Evolutionary conservation across 106 monocot genomes (phyloP), one percentile per base, ranked within the genome.

Genomic region (Dioscorea alata): DNA sequence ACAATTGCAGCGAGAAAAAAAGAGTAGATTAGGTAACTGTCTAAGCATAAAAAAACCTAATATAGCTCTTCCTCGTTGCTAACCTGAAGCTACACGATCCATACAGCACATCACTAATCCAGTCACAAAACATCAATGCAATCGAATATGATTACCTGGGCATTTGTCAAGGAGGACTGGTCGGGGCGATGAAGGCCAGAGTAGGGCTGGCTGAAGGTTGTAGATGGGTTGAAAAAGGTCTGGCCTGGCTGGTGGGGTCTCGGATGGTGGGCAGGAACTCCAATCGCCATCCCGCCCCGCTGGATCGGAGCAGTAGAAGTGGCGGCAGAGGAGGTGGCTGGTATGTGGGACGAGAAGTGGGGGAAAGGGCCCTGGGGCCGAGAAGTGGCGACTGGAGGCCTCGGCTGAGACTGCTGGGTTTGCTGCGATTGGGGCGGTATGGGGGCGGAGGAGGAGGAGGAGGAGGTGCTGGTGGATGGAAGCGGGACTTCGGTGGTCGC

Each of bases 281-380:
- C 88, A n/a, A 81, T 73, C n/a, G 79, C 81, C 13, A 81, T 24
- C 25, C 81, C 84, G 6, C 75, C 68, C 21, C 83, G 63, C 60
- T 49, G 74, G 18, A 51, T 6, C 2, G 64, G 31, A n/a, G 74
- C 22, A 16, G 51, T 18, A 15, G 71, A 14, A 33, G 49, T 13
- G 49, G 32, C 12, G 33, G 50, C 22, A 8, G 62, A 14, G 42
- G 76, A 63, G 51, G 69, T 35, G 49, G 70, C 48, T 18, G 74
- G 60, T 35, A 50, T 53, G 51, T 53, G 61, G 71, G 18, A 64
- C 28, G 61, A n/a, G 52, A 58, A 68, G 51, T 48, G 72, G 57
- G 63, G 52, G 52, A 12, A 58, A 48, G 71, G 49, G 14, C 31
- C 20, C 35, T 48, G 64, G 12, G 64, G 64, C 18, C 48, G 69